Evolutionary conservation across 306 rosid genomes (phyloP).

Genomic region (Casuarina glauca): DNA sequence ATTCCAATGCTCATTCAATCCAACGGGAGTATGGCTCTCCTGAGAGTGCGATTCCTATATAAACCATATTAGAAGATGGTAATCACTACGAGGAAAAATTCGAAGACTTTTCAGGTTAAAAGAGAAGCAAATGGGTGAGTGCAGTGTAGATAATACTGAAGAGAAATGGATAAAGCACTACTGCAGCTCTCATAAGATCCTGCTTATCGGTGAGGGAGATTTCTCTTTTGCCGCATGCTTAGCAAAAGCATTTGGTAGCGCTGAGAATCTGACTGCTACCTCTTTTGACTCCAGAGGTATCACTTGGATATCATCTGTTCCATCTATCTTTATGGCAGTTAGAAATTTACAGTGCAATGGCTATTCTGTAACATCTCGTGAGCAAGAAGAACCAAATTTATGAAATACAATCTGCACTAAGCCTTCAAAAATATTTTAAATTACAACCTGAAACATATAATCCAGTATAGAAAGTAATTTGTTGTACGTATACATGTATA

Average conservation of each 20-base stretch:
- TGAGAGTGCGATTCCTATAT: no score
- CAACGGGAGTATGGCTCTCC: neutral
- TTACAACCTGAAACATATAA: no score
- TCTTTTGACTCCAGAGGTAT: slow-evolving; percentile 27
- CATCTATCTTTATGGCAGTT: no score
- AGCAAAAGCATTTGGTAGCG: slow-evolving; percentile 27
- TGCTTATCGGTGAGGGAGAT: slow-evolving; percentile 39
- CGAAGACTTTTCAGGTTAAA: neutral
- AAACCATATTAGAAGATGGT: neutral
- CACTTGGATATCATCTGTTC: no score
- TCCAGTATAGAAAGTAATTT: no score
- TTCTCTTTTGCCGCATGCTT: slow-evolving; percentile 40
- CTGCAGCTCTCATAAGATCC: slow-evolving; percentile 18
- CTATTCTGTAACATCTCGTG: no score
- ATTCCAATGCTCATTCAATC: neutral
- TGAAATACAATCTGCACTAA: no score
- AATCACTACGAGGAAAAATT: neutral
- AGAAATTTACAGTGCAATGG: no score
- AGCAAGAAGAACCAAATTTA: no score
- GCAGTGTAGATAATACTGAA: neutral
- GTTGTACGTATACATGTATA: no score
- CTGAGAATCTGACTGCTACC: slow-evolving; percentile 31
- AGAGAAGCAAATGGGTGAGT: neutral
- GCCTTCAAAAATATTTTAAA: no score
- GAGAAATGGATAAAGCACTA: slow-evolving; percentile 27